Evolutionary conservation across 2,329 filamentous ascomycete genomes (phyloP).

Genomic region (Apiospora pterosperma): DNA sequence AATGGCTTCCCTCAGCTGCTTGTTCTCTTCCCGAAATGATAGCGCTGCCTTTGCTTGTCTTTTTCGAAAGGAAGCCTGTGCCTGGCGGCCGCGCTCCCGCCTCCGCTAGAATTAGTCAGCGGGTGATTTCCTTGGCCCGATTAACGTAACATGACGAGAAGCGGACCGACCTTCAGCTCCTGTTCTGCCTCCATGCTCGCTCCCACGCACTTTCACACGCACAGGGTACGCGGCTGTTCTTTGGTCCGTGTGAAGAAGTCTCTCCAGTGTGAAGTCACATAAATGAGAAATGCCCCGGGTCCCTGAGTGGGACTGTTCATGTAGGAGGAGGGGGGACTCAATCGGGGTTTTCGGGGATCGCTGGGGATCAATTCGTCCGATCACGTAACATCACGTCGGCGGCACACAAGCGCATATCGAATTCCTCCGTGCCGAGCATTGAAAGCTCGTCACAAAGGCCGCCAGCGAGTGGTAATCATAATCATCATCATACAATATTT

Average conservation of each 20-base stretch:
- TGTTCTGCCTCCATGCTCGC: not conserved
- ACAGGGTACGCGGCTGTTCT: not conserved
- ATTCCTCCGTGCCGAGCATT: not conserved
- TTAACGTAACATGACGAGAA: not conserved
- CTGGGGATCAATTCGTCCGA: slow-evolving; percentile 14
- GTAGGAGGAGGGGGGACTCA: not conserved
- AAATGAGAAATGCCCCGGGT: not conserved
- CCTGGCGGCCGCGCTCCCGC: slow-evolving; percentile 25
- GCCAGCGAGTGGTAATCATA: not conserved
- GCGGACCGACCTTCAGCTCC: not conserved
- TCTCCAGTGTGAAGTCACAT: not conserved
- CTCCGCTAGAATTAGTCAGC: slow-evolving; percentile 19
- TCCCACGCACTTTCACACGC: not conserved
- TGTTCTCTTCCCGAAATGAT: slow-evolving; percentile 18
- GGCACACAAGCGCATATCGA: not conserved
- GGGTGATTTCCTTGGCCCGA: not conserved
- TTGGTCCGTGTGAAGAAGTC: no score
- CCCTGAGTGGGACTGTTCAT: not conserved
- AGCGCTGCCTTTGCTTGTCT: slow-evolving; percentile 19
- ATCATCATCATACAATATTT: not conserved
- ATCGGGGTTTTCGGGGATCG: not conserved
- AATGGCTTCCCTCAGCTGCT: slow-evolving; percentile 18
- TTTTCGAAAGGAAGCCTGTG: slow-evolving; percentile 29
- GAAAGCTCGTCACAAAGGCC: no score
- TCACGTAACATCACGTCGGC: slow-evolving; percentile 13